Evolutionary conservation across 768 basidiomycete species (phyloP), one percentile per base, ranked within the genome.

Genomic region (Macrolepiota dolichaula): DNA sequence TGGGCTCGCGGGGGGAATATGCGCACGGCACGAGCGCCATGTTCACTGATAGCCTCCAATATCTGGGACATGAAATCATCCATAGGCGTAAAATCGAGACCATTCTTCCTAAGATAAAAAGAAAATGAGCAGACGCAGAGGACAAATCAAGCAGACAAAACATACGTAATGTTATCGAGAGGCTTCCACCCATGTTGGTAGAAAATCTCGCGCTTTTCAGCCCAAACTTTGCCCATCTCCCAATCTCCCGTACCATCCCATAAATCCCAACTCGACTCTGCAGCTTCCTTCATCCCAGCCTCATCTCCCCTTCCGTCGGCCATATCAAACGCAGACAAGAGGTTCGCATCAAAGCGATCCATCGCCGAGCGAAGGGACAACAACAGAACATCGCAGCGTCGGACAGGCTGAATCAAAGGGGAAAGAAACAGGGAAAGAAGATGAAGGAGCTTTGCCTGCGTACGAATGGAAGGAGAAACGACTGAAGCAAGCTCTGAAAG

Each of bases 141-240:
- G 38, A 57, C 19, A 51, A 60, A n/a, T n/a, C n/a, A n/a, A n/a
- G n/a, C 2, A 37, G 19, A n/a, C n/a, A 25, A 44, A 36, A 77
- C 86, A 68, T 72, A 88, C 86, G 86, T 88, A 69, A 91, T 84
- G 73, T 98, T 99, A 62, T 89, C 86, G 57, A 90, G 70, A 0
- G 95, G 84, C 63, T 90, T 82, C 89, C 92, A 95, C 51, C 82
- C 80, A 6, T 83, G 85, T 64, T 94, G 89, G 72, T 96, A 98
- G 67, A 98, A 94, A 22, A 98, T 87, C 71, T 96, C 95, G 49
- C 91, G 78, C 77, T 96, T 96, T 74, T 99, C 96, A 1, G 92
- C 88, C 93, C 96, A 99, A 17, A 96, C 88, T 65, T 93, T 89
- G 0, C 92, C 92, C 79, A 97, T 86, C 73, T 96, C 96, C 92